phyloP scores from a whole-genome alignment of 176 grass and related monocot genomes.

The Elaeis guineensis region DNA sequence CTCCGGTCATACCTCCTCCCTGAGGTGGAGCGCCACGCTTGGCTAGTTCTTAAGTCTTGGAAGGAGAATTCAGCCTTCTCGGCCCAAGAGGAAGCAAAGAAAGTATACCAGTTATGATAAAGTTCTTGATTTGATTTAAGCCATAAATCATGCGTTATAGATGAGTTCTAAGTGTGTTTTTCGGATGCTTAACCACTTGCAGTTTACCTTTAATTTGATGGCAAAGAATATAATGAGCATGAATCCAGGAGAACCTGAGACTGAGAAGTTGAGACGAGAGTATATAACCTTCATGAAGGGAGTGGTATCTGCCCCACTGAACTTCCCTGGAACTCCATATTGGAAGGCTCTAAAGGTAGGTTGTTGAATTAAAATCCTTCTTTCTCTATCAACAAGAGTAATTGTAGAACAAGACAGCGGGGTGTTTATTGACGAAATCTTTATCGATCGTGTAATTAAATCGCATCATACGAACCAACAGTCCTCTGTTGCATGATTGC shows the following conservation, averaged over 20 bases:
- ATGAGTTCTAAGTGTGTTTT: no score
- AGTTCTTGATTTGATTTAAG: no score
- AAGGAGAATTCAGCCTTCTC: constrained; percentile 37
- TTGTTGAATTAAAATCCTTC: background rate
- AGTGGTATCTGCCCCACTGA: constrained; percentile 74
- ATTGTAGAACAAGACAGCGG: no score
- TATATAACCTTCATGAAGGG: constrained; percentile 99
- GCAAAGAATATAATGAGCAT: constrained; percentile 98
- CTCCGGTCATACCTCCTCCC: constrained; percentile 63
- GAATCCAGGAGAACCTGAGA: constrained; percentile 63
- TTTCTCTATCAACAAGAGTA: no score
- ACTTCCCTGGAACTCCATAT: constrained; percentile 88
- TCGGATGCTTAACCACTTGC: background rate
- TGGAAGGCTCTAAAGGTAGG: constrained; percentile 84
- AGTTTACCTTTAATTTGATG: constrained; percentile 99
- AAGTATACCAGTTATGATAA: constrained; percentile 21
- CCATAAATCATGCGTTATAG: no score
- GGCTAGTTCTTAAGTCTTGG: constrained; percentile 56
- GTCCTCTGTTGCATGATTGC: no score
- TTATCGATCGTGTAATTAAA: no score
- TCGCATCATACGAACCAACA: no score
- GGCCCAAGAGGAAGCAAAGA: constrained; percentile 83
- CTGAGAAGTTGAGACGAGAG: constrained; percentile 66
- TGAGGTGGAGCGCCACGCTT: constrained; percentile 74
- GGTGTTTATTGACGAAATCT: no score